phyloP scores from a whole-genome alignment of 2,329 filamentous ascomycete genomes.

The Colletotrichum echinochloae region DNA sequence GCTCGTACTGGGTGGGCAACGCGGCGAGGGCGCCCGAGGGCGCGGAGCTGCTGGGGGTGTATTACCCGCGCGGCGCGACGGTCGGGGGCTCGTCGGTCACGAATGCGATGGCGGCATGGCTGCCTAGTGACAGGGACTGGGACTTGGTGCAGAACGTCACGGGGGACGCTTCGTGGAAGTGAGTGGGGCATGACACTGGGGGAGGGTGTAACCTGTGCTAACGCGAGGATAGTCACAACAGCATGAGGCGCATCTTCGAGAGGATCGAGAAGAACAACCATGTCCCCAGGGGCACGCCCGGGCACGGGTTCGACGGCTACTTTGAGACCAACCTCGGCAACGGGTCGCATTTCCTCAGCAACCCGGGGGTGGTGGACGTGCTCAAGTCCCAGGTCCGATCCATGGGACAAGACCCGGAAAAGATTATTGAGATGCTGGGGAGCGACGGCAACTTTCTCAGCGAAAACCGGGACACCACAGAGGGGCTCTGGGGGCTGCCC shows the following conservation, averaged over 20 bases:
- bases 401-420: conserved; percentile 35
- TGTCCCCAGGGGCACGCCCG: conserved; percentile 50
- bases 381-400: conserved; percentile 38
- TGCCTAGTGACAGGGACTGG: conserved; percentile 70
- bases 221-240: conserved; percentile 49
- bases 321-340: conserved; percentile 40
- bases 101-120: conserved; percentile 69
- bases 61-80: conserved; percentile 60
- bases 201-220: not conserved
- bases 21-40: conserved; percentile 48
- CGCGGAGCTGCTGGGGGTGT: conserved; percentile 55
- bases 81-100: conserved; percentile 67
- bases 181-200: not conserved
- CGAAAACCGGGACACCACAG: conserved; percentile 45
- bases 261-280: conserved; percentile 68
- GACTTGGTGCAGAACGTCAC: conserved; percentile 67
- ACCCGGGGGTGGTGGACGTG: conserved; percentile 11
- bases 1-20: conserved; percentile 46
- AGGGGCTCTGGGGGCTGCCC: conserved; percentile 11
- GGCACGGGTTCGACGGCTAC: conserved; percentile 65
- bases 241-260: conserved; percentile 70
- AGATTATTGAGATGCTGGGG: conserved; percentile 45
- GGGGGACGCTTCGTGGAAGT: conserved; percentile 68
- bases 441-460: conserved; percentile 48
- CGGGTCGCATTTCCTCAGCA: conserved; percentile 46